Base-by-base conservation (phyloP, 75 land plant species). In the Larix kaempferi region DNA sequence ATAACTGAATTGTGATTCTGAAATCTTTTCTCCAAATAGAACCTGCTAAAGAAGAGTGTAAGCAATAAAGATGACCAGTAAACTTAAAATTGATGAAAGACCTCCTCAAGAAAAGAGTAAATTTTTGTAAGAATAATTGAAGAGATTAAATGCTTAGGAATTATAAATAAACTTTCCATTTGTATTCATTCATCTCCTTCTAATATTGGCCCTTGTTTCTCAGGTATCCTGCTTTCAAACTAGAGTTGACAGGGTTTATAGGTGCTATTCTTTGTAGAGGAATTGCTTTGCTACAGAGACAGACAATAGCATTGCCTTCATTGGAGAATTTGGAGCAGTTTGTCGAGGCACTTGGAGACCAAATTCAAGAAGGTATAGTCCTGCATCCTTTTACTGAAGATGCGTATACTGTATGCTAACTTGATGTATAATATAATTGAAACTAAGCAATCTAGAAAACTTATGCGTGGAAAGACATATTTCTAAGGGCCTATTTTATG, bases 381-480 rank as follows among this genome's bases (percentile, higher is more conserved):
- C 80, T 87, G 56, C 98, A 93, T 86, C 88, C 86, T 73, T 95
- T 86, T 85, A 96, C 98, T 74, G 98, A 94, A 79, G 98, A 96
- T 83, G 94, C 98, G 41, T 95, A 95, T 65, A 95, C 98, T 76
- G 98, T 95, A 61, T 60, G 71, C 4, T 59, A 27, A 29, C 62
- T 35, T 44, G 17, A 2, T 56, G 33, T 76, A 52, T 33, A 19
- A 16, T 33, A 58, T 71, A 57, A 13, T 12, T 2, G 39, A 58
- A 17, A 39, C 57, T 25, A 62, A 12, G 41, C 55, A 57, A 56
- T 55, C 29, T 56, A n/a, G 25, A 17, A 73, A 73, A 25, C 17
- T 76, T n/a, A 19, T 59, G 19, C 17, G 0, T 55, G 57, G 55
- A 22, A n/a, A 3, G 57, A n/a, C 55, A 49, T 14, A 37, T 29